phyloP scores from a whole-genome alignment of 1,139 yeast species.

The Taphrina populina region DNA sequence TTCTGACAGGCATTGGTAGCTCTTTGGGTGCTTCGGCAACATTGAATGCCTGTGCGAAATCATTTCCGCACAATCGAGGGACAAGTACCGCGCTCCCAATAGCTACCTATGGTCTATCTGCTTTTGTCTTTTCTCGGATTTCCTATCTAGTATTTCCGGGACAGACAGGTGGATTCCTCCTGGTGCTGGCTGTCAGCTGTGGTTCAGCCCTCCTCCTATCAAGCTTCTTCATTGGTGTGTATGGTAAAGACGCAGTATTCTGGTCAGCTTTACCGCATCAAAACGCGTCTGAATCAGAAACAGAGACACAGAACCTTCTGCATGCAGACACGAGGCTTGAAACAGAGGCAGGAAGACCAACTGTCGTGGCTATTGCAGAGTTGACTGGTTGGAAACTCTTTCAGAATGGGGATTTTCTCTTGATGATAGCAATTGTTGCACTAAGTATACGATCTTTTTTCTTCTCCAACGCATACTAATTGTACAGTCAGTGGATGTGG shows the following conservation, averaged over 20 bases:
- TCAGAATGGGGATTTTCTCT: conserved; percentile 7
- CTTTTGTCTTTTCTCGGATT: conserved; percentile 46
- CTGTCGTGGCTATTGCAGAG: conserved; percentile 9
- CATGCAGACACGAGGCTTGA: not conserved
- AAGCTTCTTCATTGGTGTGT: conserved; percentile 14
- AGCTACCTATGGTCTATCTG: conserved; percentile 50
- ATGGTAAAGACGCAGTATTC: not conserved
- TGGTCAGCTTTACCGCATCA: no score
- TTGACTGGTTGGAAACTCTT: conserved; percentile 18
- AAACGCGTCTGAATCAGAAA: no score
- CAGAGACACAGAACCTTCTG: not conserved
- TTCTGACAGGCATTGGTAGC: conserved; percentile 46
- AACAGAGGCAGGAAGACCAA: not conserved
- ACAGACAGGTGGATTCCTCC: conserved; percentile 39
- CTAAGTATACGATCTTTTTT: conserved; percentile 2
- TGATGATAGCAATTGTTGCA: conserved; percentile 16
- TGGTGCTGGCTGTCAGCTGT: conserved; percentile 41
- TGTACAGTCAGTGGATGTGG: conserved; percentile 58
- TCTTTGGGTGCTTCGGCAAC: conserved; percentile 48
- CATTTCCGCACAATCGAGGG: conserved; percentile 42
- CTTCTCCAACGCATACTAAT: not conserved
- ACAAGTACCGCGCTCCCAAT: conserved; percentile 44
- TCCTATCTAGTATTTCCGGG: conserved; percentile 43
- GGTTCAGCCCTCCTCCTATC: conserved; percentile 10
- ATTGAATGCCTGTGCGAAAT: conserved; percentile 50